These are phyloP conservation scores for Podaxis sp. DNA, from an alignment of 768 basidiomycete genomes.

Conservation along the genomic window DNA sequence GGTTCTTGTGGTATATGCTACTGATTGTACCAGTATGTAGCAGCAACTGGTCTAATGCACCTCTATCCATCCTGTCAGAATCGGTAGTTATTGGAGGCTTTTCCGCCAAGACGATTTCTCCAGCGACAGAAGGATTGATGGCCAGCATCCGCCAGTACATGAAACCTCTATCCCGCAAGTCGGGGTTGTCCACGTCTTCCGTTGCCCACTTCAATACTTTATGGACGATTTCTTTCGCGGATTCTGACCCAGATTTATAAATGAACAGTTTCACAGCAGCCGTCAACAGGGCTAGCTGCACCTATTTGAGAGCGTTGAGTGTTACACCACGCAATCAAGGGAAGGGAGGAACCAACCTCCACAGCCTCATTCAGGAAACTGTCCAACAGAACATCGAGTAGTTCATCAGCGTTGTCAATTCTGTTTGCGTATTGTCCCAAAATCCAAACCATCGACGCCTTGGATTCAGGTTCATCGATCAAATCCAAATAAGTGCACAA, in stretches of 20 bases:
- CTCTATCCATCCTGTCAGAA: constrained; percentile 95
- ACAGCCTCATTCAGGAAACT: constrained; percentile 91
- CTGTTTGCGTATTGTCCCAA: constrained; percentile 93
- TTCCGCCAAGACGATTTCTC: constrained; percentile 87
- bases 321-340: neutral
- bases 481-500: constrained; percentile 91
- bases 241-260: constrained; percentile 79
- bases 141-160: constrained; percentile 99
- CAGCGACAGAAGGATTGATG: constrained; percentile 84
- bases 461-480: constrained; percentile 94
- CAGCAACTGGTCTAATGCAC: constrained; percentile 90
- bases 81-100: constrained; percentile 98
- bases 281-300: constrained; percentile 92
- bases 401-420: constrained; percentile 94
- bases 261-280: constrained; percentile 96
- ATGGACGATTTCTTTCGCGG: constrained; percentile 85
- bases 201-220: constrained; percentile 97
- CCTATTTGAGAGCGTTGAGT: constrained; percentile 43
- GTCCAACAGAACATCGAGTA: constrained; percentile 88
- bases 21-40: constrained; percentile 92
- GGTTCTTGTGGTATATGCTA: constrained; percentile 98
- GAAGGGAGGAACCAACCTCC: constrained; percentile 56
- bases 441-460: constrained; percentile 98
- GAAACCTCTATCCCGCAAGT: constrained; percentile 94
- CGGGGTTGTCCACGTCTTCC: constrained; percentile 97